Percentiles rank a stretch among this genome's conserved stretches.
These are phyloP conservation scores for Meyerozyma smithsonii DNA, from an alignment of 1,139 yeast genomes.

Conservation along the genomic window DNA sequence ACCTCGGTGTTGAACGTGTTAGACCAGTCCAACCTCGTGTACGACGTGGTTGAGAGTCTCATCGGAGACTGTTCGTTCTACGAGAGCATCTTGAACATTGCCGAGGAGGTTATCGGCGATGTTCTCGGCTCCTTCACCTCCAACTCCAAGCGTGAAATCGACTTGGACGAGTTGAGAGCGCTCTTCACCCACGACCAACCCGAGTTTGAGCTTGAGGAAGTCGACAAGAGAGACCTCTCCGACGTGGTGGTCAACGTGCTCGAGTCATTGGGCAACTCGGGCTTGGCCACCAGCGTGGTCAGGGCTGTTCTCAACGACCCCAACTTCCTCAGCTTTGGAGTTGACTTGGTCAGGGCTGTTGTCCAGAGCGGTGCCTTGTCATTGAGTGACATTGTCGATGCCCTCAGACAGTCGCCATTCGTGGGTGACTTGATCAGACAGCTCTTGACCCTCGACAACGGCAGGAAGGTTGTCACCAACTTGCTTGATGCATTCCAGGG, in stretches of 20 bases:
- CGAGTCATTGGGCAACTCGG: slow-evolving; percentile 38
- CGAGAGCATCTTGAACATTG: slow-evolving; percentile 32
- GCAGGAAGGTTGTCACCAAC: slow-evolving; percentile 33
- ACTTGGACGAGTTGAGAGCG: slow-evolving; percentile 16
- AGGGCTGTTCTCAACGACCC: slow-evolving; percentile 37
- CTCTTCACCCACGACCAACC: slow-evolving; percentile 2
- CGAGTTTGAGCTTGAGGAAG: slow-evolving; percentile 1
- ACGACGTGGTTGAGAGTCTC: slow-evolving; percentile 32
- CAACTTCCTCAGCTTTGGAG: slow-evolving; percentile 34
- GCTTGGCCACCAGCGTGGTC: slow-evolving; percentile 40
- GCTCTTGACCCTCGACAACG: slow-evolving; percentile 30
- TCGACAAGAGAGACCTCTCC: slow-evolving; percentile 24
- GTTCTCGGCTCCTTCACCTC: slow-evolving; percentile 27
- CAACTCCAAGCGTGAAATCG: slow-evolving; percentile 18
- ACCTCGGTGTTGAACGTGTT: slow-evolving; percentile 34
- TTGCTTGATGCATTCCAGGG: slow-evolving; percentile 44
- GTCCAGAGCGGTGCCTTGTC: slow-evolving; percentile 28
- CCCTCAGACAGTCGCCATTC: slow-evolving; percentile 34
- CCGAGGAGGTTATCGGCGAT: slow-evolving; percentile 23
- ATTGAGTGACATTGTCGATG: slow-evolving; percentile 24
- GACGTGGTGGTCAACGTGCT: slow-evolving; percentile 33
- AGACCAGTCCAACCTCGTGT: slow-evolving; percentile 36
- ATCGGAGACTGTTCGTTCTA: slow-evolving; percentile 40
- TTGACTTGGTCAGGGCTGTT: slow-evolving; percentile 28
- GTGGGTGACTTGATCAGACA: slow-evolving; percentile 32